A percentile compares a stretch with the other conserved stretches of the same genome.
Evolutionary conservation across 805 yeast genomes (phyloP).

Genomic region (Sungouiella blattae): DNA sequence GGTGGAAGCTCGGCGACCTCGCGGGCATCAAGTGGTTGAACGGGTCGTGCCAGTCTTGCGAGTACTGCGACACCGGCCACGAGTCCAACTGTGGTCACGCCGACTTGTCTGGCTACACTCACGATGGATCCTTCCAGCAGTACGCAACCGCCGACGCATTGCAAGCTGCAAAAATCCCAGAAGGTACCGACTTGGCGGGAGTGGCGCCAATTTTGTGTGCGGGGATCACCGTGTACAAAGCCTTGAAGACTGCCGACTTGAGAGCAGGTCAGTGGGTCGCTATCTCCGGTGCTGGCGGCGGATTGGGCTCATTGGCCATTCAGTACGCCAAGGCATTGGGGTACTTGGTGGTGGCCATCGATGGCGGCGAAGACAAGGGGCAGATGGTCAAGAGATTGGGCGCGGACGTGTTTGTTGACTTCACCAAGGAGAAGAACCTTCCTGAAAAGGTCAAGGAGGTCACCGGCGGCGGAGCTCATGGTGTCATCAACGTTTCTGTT

Average conservation of each 20-base stretch:
- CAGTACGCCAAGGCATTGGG: constrained; percentile 14
- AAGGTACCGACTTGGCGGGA: constrained; percentile 10
- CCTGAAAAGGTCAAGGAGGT: constrained; percentile 3
- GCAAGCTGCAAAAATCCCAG: constrained; percentile 10
- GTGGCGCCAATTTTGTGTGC: constrained; percentile 11
- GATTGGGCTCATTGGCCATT: constrained; percentile 11
- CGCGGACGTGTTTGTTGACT: constrained; percentile 10
- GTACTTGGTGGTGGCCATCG: constrained; percentile 9
- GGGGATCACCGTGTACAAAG: constrained; percentile 12
- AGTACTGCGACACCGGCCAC: constrained; percentile 7
- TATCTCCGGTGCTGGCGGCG: constrained; percentile 11
- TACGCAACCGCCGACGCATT: constrained; percentile 12
- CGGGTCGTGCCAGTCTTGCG: constrained; percentile 8
- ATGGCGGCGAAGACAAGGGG: constrained; percentile 11
- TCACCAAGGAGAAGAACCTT: constrained; percentile 5
- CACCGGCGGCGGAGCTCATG: constrained; percentile 12
- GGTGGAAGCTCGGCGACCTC: constrained; percentile 11
- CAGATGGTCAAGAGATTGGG: constrained; percentile 7
- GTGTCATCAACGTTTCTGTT: constrained; percentile 11
- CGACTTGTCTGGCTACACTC: constrained; percentile 11
- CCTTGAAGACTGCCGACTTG: constrained; percentile 9
- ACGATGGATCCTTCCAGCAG: constrained; percentile 12
- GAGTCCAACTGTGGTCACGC: constrained; percentile 9
- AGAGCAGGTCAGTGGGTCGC: constrained; percentile 11
- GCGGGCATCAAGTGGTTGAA: constrained; percentile 13